Conservation (phyloP, 371 early-diverging fungal species). For the Syncephalastrum racemosum region DNA sequence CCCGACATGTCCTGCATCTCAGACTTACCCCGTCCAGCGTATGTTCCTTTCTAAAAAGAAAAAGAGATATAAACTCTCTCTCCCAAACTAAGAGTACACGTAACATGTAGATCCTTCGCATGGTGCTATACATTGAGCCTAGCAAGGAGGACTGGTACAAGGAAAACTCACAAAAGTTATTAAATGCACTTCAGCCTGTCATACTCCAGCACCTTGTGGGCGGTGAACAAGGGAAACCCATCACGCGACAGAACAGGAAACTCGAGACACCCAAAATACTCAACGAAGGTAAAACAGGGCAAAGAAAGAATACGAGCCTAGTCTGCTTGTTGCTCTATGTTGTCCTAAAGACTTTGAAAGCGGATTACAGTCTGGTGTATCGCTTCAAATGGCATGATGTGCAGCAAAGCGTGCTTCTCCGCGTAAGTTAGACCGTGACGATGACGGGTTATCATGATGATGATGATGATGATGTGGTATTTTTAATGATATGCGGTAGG, state of each 20-base stretch:
- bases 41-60: not conserved
- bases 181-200: constrained; percentile 15
- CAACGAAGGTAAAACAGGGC: not conserved
- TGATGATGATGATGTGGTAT: not conserved
- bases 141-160: constrained; percentile 18
- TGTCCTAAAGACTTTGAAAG: too few relatives aligned
- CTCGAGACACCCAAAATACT: constrained; percentile 1
- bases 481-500: not conserved
- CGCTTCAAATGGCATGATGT: constrained; percentile 12
- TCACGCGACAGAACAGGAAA: constrained; percentile 9
- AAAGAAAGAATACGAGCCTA: not conserved
- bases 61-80: too few relatives aligned
- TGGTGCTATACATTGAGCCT: constrained; percentile 9
- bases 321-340: too few relatives aligned
- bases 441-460: too few relatives aligned
- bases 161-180: constrained; percentile 3
- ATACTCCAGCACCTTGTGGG: constrained; percentile 14
- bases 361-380: constrained; percentile 11
- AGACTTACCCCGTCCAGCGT: not conserved
- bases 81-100: not conserved
- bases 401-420: constrained; percentile 14
- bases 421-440: constrained; percentile 8
- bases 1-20: constrained; percentile 1
- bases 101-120: constrained; percentile 11
- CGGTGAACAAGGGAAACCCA: constrained; percentile 7